Evolutionary conservation across 1,139 yeast genomes (phyloP).

Genomic region (Pichia sp.): DNA sequence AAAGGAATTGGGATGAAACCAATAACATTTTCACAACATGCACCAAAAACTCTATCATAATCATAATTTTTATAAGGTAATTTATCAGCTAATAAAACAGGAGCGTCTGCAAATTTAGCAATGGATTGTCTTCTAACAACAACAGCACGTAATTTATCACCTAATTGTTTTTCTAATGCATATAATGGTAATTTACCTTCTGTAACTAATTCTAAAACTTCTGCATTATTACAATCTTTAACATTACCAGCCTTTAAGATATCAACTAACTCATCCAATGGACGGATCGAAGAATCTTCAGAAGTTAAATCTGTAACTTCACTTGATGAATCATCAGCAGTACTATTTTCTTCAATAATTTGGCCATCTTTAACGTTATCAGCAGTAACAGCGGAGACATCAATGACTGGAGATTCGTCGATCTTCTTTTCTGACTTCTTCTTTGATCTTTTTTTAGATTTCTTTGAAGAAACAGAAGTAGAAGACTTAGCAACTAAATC

Average conservation of each 20-base stretch:
- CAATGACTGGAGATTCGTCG: slow-evolving; percentile 5
- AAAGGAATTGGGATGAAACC: slow-evolving; percentile 95
- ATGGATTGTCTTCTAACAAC: slow-evolving; percentile 86
- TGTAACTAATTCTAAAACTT: slow-evolving; percentile 64
- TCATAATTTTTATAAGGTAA: slow-evolving; percentile 83
- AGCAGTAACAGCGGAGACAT: neutral
- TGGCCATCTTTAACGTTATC: slow-evolving; percentile 30
- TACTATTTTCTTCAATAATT: slow-evolving; percentile 25
- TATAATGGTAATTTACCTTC: slow-evolving; percentile 82
- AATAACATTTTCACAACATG: slow-evolving; percentile 97
- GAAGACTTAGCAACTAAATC: neutral
- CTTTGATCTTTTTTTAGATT: slow-evolving; percentile 16
- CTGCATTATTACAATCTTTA: slow-evolving; percentile 60
- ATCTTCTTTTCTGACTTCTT: slow-evolving; percentile 12
- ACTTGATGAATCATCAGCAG: slow-evolving; percentile 14
- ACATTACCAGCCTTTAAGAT: slow-evolving; percentile 69
- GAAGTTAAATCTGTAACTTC: slow-evolving; percentile 9
- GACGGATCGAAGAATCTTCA: slow-evolving; percentile 22
- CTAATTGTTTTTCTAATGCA: slow-evolving; percentile 87
- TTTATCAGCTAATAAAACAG: slow-evolving; percentile 62
- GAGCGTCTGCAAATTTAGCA: slow-evolving; percentile 75
- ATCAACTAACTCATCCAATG: slow-evolving; percentile 59
- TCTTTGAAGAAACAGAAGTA: slow-evolving; percentile 6
- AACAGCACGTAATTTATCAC: slow-evolving; percentile 87
- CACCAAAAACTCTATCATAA: slow-evolving; percentile 94